Conservation (phyloP, 495 filamentous ascomycete genomes). For the Penicillium crystallinum region DNA sequence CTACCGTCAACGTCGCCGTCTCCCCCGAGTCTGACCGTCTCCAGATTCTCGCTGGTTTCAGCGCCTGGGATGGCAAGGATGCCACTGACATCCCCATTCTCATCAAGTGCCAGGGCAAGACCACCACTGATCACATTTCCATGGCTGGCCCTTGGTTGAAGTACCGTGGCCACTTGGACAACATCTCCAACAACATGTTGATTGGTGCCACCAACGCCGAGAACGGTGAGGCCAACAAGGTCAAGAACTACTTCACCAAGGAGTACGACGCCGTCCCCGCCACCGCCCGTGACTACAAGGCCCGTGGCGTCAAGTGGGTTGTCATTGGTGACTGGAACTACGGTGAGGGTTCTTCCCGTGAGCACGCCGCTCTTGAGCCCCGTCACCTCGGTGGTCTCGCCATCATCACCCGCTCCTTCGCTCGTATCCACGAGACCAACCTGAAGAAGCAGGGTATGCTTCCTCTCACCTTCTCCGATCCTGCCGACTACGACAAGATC, state of each 20-base stretch:
- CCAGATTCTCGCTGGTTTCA: conserved; percentile 83
- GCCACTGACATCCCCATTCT: conserved; percentile 81
- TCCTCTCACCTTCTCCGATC: conserved; percentile 89
- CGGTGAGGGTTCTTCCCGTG: conserved; percentile 93
- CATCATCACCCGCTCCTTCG: conserved; percentile 93
- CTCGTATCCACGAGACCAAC: conserved; percentile 99
- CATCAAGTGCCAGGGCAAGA: conserved; percentile 98
- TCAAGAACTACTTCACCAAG: conserved; percentile 84
- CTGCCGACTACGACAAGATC: conserved; percentile 97
- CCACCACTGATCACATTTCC: conserved; percentile 98
- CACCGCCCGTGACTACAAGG: conserved; percentile 97
- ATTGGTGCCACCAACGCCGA: conserved; percentile 95
- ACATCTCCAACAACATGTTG: conserved; percentile 99
- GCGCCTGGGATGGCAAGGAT: conserved; percentile 93
- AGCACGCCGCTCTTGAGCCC: conserved; percentile 97
- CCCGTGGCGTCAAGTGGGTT: conserved; percentile 91
- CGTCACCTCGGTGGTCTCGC: conserved; percentile 95
- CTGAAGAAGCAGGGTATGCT: conserved; percentile 99
- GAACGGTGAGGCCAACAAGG: conserved; percentile 97
- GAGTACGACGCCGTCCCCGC: conserved; percentile 84
- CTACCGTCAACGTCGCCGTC: conserved; percentile 69
- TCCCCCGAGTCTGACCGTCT: conserved; percentile 90
- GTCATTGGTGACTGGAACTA: conserved; percentile 99
- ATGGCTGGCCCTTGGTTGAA: conserved; percentile 98
- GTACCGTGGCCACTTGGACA: conserved; percentile 99